A percentile compares a stretch with the other conserved stretches of the same genome.
phyloP scores from a whole-genome alignment of 768 basidiomycete species.

The Amanita polypyramis region DNA sequence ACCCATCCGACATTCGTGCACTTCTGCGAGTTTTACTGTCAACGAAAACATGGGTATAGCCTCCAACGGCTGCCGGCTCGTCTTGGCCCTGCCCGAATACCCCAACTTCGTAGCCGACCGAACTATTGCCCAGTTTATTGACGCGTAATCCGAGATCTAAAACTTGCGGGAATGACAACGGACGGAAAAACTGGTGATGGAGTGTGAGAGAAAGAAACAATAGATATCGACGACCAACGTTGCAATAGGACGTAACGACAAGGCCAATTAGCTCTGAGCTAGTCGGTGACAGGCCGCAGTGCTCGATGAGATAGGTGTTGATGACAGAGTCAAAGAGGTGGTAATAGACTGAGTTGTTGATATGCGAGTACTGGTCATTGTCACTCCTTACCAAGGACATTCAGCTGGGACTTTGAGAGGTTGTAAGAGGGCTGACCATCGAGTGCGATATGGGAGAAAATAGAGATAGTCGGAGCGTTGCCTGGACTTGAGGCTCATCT shows the following conservation, averaged over 20 bases:
- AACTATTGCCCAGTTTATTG: slow-evolving; percentile 57
- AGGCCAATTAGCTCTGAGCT: slow-evolving; percentile 53
- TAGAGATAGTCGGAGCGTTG: slow-evolving; percentile 45
- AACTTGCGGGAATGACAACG: slow-evolving; percentile 63
- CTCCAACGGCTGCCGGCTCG: slow-evolving; percentile 34
- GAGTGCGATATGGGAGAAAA: slow-evolving; percentile 53
- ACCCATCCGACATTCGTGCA: neutral
- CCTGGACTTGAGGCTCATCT: slow-evolving; percentile 23
- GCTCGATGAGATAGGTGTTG: slow-evolving; percentile 66
- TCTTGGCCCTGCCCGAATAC: slow-evolving; percentile 48
- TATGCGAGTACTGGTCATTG: slow-evolving; percentile 77
- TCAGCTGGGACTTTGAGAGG: slow-evolving; percentile 1
- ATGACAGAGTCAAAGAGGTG: slow-evolving; percentile 76
- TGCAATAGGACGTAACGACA: slow-evolving; percentile 69
- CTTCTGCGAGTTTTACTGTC: slow-evolving; percentile 49
- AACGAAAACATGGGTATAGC: slow-evolving; percentile 83
- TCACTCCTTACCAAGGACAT: slow-evolving; percentile 49
- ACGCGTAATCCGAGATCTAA: slow-evolving; percentile 66
- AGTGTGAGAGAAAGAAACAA: neutral
- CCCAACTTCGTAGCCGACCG: slow-evolving; percentile 72
- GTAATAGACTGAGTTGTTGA: slow-evolving; percentile 77
- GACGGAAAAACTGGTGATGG: slow-evolving; percentile 47
- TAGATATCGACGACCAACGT: slow-evolving; percentile 25
- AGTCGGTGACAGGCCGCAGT: slow-evolving; percentile 46
- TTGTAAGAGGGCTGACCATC: slow-evolving; percentile 40